Percentiles rank a stretch among this genome's conserved stretches.
Conservation (phyloP, 2,329 filamentous ascomycete genomes). For the Onygenales sp. region DNA sequence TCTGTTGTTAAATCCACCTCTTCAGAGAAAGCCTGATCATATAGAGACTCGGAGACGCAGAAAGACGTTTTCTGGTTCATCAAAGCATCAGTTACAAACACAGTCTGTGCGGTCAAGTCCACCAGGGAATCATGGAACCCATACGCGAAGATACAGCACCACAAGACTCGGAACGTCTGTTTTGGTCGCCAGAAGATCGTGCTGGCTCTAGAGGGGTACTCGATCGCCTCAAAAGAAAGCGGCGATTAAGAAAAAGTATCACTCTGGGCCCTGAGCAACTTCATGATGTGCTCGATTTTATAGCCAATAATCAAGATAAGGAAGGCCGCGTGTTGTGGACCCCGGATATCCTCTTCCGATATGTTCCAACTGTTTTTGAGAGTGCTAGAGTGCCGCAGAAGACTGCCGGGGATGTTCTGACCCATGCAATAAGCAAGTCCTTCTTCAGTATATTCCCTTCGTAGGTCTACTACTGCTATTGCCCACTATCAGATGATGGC, state of each 20-base stretch:
- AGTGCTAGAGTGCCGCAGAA: not conserved
- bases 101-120: no score
- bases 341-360: not conserved
- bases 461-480: not conserved
- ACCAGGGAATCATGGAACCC: no score
- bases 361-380: not conserved
- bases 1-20: no score
- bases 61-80: no score
- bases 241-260: not conserved
- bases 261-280: not conserved
- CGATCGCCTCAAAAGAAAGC: not conserved
- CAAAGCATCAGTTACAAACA: no score
- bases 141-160: no score
- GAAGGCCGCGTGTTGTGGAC: not conserved
- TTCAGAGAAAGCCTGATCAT: no score
- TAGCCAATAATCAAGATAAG: not conserved
- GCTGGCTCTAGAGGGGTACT: not conserved
- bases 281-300: not conserved
- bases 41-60: no score
- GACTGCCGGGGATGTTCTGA: not conserved
- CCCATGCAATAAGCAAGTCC: not conserved
- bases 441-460: not conserved
- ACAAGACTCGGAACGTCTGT: not conserved
- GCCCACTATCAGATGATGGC: not conserved
- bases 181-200: conserved; percentile 1